A percentile compares a stretch with the other conserved stretches of the same genome.
phyloP scores from a whole-genome alignment of 495 filamentous ascomycete species.

The Aspergillus sclerotiicarbonarius region DNA sequence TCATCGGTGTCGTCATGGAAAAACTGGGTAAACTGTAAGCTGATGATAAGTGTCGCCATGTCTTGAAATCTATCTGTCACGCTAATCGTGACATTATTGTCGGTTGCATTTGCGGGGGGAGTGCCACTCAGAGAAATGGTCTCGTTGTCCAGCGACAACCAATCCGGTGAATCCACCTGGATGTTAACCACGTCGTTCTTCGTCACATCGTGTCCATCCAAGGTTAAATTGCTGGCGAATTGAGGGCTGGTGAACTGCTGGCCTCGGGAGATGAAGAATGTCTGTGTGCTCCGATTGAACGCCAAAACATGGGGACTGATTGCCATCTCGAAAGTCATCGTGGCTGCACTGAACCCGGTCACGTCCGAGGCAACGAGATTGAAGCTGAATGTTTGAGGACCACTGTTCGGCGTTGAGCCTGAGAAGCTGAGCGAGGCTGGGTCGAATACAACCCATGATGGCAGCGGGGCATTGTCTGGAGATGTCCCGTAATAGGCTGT shows the following conservation, averaged over 20 bases:
- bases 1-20: slow-evolving; percentile 41
- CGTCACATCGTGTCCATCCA: slow-evolving; percentile 58
- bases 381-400: slow-evolving; percentile 70
- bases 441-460: slow-evolving; percentile 84
- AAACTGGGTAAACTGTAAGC: slow-evolving; percentile 52
- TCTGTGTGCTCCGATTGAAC: slow-evolving; percentile 56
- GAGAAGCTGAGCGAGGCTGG: slow-evolving; percentile 61
- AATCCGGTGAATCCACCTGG: slow-evolving; percentile 56
- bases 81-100: slow-evolving; percentile 63
- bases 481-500: slow-evolving; percentile 76
- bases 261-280: slow-evolving; percentile 59
- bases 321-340: slow-evolving; percentile 64
- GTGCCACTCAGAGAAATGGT: slow-evolving; percentile 64
- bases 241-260: slow-evolving; percentile 52
- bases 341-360: slow-evolving; percentile 67
- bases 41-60: slow-evolving; percentile 60
- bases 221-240: slow-evolving; percentile 52
- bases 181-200: slow-evolving; percentile 47
- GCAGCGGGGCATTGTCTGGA: slow-evolving; percentile 74
- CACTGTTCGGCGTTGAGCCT: slow-evolving; percentile 69
- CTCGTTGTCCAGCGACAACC: slow-evolving; percentile 67
- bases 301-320: slow-evolving; percentile 67
- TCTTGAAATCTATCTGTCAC: slow-evolving; percentile 65
- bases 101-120: slow-evolving; percentile 52
- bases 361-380: slow-evolving; percentile 79